Conservation (phyloP, 345 rosid species). For the Euphorbia tirucalli region DNA sequence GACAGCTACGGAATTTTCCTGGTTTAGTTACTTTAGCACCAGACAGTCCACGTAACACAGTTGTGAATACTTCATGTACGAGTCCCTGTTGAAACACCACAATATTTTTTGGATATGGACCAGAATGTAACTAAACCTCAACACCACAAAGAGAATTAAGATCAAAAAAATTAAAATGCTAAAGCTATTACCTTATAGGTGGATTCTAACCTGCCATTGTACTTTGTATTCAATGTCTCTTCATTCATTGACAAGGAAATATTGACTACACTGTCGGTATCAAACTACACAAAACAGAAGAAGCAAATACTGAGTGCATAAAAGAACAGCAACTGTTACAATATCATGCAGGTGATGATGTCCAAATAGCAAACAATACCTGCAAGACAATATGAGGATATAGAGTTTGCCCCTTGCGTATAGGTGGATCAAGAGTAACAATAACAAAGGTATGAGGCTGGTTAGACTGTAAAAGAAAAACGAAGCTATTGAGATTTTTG, state of each 20-base stretch:
- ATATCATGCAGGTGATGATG: neutral
- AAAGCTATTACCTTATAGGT: constrained; percentile 67
- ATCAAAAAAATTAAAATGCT: neutral
- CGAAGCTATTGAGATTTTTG: constrained; percentile 1
- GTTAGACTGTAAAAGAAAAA: constrained; percentile 59
- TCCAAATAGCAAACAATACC: constrained; percentile 40
- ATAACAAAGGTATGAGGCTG: constrained; percentile 96
- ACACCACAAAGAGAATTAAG: neutral
- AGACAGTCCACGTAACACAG: constrained; percentile 79
- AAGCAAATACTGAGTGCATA: constrained; percentile 12
- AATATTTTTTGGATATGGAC: constrained; percentile 3
- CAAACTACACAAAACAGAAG: constrained; percentile 54
- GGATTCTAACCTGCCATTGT: constrained; percentile 80
- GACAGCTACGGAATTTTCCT: constrained; percentile 94
- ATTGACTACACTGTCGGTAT: constrained; percentile 69
- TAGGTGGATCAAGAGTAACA: constrained; percentile 94
- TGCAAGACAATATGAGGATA: constrained; percentile 93
- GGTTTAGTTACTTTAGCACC: constrained; percentile 96
- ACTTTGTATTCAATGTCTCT: constrained; percentile 73
- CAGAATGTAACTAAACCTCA: neutral
- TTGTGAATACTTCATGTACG: constrained; percentile 90
- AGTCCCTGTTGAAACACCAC: constrained; percentile 58
- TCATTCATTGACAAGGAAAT: constrained; percentile 61
- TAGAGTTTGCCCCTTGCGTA: constrained; percentile 94
- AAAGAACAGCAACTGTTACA: neutral